These are phyloP conservation scores for Pichia scutulata DNA, from an alignment of 805 yeast species.

Conservation along the genomic window DNA sequence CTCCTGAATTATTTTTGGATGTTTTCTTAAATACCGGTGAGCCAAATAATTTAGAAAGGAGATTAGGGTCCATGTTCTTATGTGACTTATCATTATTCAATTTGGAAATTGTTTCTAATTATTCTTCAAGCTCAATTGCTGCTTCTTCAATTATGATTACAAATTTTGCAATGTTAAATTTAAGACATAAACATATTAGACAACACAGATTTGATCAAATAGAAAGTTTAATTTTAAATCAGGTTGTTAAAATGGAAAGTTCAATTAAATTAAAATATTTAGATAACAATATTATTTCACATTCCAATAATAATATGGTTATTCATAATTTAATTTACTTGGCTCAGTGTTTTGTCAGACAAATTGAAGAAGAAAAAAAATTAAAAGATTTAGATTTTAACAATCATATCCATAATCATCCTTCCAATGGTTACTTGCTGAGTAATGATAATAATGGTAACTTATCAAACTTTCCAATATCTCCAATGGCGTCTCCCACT, in stretches of 20 bases:
- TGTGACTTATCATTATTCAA: slow-evolving; percentile 64
- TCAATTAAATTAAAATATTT: slow-evolving; percentile 23
- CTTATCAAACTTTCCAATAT: slow-evolving; percentile 11
- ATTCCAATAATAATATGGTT: slow-evolving; percentile 13
- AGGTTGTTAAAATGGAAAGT: slow-evolving; percentile 19
- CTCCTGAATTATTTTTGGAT: slow-evolving; percentile 59
- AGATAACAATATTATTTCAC: slow-evolving; percentile 11
- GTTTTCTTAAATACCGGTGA: slow-evolving; percentile 33
- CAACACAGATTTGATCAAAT: slow-evolving; percentile 25
- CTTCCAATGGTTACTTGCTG: slow-evolving; percentile 4
- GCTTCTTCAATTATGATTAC: slow-evolving; percentile 44
- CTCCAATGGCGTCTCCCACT: slow-evolving; percentile 28
- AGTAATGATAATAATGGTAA: slow-evolving; percentile 2
- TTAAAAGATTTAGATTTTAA: slow-evolving; percentile 7
- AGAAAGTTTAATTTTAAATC: slow-evolving; percentile 21
- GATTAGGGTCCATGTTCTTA: slow-evolving; percentile 49
- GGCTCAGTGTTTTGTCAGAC: slow-evolving; percentile 21
- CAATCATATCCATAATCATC: neutral
- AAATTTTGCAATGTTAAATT: slow-evolving; percentile 36
- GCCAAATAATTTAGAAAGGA: slow-evolving; percentile 38
- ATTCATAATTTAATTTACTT: slow-evolving; percentile 21
- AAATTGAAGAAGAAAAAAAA: slow-evolving; percentile 16
- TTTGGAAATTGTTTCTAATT: slow-evolving; percentile 47
- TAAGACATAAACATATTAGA: slow-evolving; percentile 28
- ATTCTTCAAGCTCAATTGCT: slow-evolving; percentile 38